Percentiles rank a stretch among this genome's conserved stretches.
Evolutionary conservation across 2,329 filamentous ascomycete genomes (phyloP).

Genomic region (Colletotrichum camelliae): DNA sequence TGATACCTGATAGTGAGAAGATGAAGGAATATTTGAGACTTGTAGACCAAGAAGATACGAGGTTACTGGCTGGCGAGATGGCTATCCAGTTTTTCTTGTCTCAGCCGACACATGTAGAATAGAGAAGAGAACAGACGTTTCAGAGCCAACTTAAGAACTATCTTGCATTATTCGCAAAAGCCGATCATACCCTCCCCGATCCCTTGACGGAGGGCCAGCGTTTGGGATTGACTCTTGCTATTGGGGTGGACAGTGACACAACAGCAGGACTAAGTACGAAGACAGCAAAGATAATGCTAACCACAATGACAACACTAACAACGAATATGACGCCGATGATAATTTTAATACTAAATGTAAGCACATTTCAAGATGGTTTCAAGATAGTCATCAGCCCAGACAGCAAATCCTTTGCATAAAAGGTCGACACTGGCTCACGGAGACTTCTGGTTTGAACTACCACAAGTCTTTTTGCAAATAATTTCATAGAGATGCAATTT

Average conservation of each 20-base stretch:
- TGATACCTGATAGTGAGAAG: background rate
- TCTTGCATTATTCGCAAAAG: background rate
- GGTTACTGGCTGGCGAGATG: slow-evolving; percentile 23
- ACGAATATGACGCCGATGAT: too few species aligned
- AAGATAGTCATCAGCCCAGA: too few species aligned
- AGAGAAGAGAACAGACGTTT: background rate
- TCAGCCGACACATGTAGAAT: background rate
- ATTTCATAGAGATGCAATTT: background rate
- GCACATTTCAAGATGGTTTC: too few species aligned
- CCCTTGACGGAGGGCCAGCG: too few species aligned
- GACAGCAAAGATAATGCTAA: too few species aligned
- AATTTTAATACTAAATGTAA: too few species aligned
- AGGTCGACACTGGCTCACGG: background rate
- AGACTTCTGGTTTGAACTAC: background rate
- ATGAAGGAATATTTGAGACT: background rate
- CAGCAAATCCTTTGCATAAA: too few species aligned
- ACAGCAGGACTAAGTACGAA: too few species aligned
- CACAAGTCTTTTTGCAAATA: background rate
- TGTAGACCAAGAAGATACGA: slow-evolving; percentile 26
- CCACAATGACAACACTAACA: too few species aligned
- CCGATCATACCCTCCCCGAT: too few species aligned
- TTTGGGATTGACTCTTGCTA: too few species aligned
- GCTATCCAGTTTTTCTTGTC: slow-evolving; percentile 25
- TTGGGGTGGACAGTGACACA: too few species aligned
- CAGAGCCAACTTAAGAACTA: background rate